Evolutionary conservation across 176 grass and related monocot genomes (phyloP).

Genomic region (Carex kokanica): DNA sequence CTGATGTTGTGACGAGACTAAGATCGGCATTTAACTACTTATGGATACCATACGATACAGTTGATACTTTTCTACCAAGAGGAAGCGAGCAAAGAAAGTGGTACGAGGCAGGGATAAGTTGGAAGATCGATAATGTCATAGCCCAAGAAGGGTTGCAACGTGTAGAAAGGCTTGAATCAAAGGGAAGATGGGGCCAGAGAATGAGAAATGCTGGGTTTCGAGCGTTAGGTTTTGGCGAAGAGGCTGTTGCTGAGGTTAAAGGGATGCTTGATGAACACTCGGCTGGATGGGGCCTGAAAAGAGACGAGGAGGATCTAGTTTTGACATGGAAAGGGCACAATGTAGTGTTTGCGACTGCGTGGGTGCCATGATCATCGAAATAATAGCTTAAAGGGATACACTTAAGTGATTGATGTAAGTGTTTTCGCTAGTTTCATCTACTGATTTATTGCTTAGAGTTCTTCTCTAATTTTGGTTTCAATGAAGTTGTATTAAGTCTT

Average conservation of each 20-base stretch:
- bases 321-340: constrained; percentile 98
- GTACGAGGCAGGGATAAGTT: constrained; percentile 84
- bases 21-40: constrained; percentile 89
- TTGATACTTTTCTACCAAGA: constrained; percentile 84
- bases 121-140: constrained; percentile 96
- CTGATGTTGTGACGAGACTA: constrained; percentile 64
- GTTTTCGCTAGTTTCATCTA: constrained; percentile 17
- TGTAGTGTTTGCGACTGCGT: constrained; percentile 84
- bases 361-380: constrained; percentile 46
- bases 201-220: constrained; percentile 77
- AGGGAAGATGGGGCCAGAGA: constrained; percentile 64
- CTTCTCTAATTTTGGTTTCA: constrained; percentile 10
- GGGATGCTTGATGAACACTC: constrained; percentile 90
- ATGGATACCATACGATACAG: constrained; percentile 97
- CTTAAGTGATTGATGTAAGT: neutral
- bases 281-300: constrained; percentile 94
- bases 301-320: constrained; percentile 89
- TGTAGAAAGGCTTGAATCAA: constrained; percentile 72
- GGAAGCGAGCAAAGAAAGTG: constrained; percentile 85
- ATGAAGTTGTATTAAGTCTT: constrained; percentile 11
- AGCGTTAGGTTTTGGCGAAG: constrained; percentile 58
- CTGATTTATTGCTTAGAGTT: neutral
- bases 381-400: constrained; percentile 3
- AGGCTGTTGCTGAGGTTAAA: constrained; percentile 70
- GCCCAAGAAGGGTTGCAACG: constrained; percentile 75